These are phyloP conservation scores for Emmonsiellopsis sp. DNA, from an alignment of 2,329 filamentous ascomycete species.

Conservation along the genomic window DNA sequence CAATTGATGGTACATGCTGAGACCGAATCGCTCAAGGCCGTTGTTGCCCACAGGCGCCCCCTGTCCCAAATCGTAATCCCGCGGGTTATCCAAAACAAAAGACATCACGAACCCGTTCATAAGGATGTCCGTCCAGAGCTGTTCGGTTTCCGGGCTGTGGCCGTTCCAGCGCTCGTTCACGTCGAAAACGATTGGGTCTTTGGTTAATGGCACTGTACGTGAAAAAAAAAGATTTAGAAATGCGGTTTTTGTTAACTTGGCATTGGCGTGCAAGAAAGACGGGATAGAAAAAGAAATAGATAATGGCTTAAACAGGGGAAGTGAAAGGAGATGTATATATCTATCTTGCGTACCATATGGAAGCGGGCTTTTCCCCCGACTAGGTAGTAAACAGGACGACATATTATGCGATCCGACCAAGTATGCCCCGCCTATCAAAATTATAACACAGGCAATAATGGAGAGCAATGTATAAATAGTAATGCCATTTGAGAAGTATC, in stretches of 20 bases:
- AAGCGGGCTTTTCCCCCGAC: background rate
- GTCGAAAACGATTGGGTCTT: background rate
- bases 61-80: background rate
- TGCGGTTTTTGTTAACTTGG: too few relatives aligned
- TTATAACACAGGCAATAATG: background rate
- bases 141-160: background rate
- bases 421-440: background rate
- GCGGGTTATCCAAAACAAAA: background rate
- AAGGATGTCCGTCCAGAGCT: background rate
- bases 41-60: background rate
- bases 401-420: background rate
- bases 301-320: background rate
- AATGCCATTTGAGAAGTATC: background rate
- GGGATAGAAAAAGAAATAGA: background rate
- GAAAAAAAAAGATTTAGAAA: background rate
- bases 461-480: background rate
- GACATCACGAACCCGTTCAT: background rate
- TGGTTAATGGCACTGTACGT: background rate
- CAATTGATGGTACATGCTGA: conserved; percentile 1
- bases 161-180: background rate
- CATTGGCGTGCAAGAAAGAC: background rate
- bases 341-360: background rate
- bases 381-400: background rate
- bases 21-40: background rate
- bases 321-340: background rate